Evolutionary conservation across 2,329 filamentous ascomycete species (phyloP).

Genomic region (Curvularia sp.): DNA sequence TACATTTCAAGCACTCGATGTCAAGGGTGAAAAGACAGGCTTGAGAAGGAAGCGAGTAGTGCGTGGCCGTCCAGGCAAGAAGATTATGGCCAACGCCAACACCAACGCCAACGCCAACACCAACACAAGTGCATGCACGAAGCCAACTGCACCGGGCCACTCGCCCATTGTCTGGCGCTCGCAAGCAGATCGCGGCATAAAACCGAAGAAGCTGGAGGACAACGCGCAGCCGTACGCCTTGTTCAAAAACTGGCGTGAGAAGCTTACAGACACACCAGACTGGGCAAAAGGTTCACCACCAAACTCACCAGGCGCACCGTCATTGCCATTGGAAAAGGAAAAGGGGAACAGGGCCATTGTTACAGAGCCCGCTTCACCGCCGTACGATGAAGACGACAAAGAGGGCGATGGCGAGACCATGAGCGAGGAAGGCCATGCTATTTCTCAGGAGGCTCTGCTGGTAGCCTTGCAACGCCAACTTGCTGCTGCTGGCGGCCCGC

Average conservation of each 20-base stretch:
- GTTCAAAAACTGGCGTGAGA: conserved; percentile 56
- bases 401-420: conserved; percentile 26
- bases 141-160: conserved; percentile 24
- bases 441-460: conserved; percentile 53
- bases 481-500: conserved; percentile 43
- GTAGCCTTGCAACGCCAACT: conserved; percentile 46
- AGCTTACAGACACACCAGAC: conserved; percentile 41
- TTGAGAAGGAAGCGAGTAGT: conserved; percentile 43
- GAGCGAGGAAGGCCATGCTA: conserved; percentile 25
- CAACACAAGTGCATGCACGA: conserved; percentile 6
- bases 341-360: conserved; percentile 19
- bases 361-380: conserved; percentile 25
- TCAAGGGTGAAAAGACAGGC: conserved; percentile 31
- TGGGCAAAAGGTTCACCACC: conserved; percentile 34
- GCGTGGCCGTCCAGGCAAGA: conserved; percentile 29
- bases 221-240: conserved; percentile 49
- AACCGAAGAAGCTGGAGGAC: conserved; percentile 39
- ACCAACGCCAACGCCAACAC: conserved; percentile 4
- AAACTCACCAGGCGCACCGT: conserved; percentile 20
- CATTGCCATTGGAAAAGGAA: conserved; percentile 17
- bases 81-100: conserved; percentile 29
- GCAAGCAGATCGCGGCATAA: conserved; percentile 31
- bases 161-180: conserved; percentile 48
- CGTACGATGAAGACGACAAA: conserved; percentile 24
- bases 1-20: conserved; percentile 38